Evolutionary conservation across 1,284 basidiomycete species (phyloP).

Genomic region (Melampsora medusae): DNA sequence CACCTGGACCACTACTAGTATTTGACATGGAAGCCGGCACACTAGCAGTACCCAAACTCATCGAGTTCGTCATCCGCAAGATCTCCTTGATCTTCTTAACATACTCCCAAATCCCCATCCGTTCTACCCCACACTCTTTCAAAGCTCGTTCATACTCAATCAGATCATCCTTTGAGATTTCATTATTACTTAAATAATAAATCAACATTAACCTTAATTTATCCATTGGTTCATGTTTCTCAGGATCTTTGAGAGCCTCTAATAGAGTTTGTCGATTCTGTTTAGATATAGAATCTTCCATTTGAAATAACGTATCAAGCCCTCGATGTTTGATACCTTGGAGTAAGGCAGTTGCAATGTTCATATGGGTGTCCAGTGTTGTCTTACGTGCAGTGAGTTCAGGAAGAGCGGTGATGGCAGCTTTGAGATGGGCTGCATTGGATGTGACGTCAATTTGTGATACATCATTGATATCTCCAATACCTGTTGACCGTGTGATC

Average conservation of each 20-base stretch:
- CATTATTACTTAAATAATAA: constrained; percentile 85
- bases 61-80: constrained; percentile 73
- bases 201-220: constrained; percentile 90
- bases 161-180: constrained; percentile 79
- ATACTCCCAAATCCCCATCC: constrained; percentile 79
- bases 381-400: constrained; percentile 94
- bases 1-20: constrained; percentile 61
- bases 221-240: constrained; percentile 67
- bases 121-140: constrained; percentile 71
- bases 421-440: constrained; percentile 92
- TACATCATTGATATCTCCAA: constrained; percentile 93
- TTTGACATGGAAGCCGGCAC: constrained; percentile 62
- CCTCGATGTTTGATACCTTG: constrained; percentile 95
- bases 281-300: constrained; percentile 83
- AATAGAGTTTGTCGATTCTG: constrained; percentile 77
- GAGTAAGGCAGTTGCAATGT: constrained; percentile 91
- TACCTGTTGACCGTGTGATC: constrained; percentile 90
- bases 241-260: constrained; percentile 71
- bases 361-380: constrained; percentile 97
- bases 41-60: constrained; percentile 65
- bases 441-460: constrained; percentile 88
- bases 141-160: constrained; percentile 82
- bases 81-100: constrained; percentile 85
- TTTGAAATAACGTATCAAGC: constrained; percentile 92
- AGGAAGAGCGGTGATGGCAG: constrained; percentile 95